A percentile compares a stretch with the other conserved stretches of the same genome.
Conservation (phyloP, 2,329 filamentous ascomycete genomes). For the Penicillium sp. region DNA sequence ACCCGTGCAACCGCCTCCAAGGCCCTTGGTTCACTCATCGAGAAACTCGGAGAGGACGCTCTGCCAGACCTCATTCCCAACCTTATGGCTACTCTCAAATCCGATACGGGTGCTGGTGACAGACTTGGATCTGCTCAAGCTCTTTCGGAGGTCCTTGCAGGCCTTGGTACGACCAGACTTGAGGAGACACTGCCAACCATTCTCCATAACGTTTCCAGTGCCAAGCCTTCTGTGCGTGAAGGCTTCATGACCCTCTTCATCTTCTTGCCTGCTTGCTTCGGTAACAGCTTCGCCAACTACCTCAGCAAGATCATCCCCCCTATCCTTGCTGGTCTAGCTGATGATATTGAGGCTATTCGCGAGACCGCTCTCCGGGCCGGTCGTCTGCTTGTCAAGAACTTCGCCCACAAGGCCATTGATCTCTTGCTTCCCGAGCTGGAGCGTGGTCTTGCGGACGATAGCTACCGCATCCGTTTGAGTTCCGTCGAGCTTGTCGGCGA, state of each 20-base stretch:
- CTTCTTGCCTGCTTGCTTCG: slow-evolving; percentile 96
- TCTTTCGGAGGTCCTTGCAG: slow-evolving; percentile 89
- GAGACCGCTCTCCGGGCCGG: slow-evolving; percentile 93
- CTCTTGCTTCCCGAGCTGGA: slow-evolving; percentile 88
- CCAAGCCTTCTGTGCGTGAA: slow-evolving; percentile 82
- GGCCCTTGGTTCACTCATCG: slow-evolving; percentile 88
- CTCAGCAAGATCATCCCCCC: slow-evolving; percentile 91
- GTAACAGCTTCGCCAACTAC: slow-evolving; percentile 95
- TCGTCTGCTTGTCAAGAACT: slow-evolving; percentile 93
- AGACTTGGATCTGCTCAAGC: slow-evolving; percentile 92
- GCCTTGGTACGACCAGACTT: slow-evolving; percentile 79
- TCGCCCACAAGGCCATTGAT: slow-evolving; percentile 88
- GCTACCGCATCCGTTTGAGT: slow-evolving; percentile 92
- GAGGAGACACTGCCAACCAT: slow-evolving; percentile 96
- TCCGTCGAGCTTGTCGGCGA: slow-evolving; percentile 97
- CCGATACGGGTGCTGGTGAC: slow-evolving; percentile 91
- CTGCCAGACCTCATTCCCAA: slow-evolving; percentile 94
- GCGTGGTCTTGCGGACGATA: slow-evolving; percentile 92
- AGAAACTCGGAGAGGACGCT: slow-evolving; percentile 94
- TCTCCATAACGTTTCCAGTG: slow-evolving; percentile 86
- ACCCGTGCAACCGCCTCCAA: slow-evolving; percentile 94
- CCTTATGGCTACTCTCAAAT: slow-evolving; percentile 94
- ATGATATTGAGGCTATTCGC: slow-evolving; percentile 91
- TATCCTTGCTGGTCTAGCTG: slow-evolving; percentile 84
- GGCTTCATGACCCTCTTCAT: slow-evolving; percentile 99